These are phyloP conservation scores for Lactarius deliciosus DNA, from an alignment of 768 basidiomycete species.

Conservation along the genomic window DNA sequence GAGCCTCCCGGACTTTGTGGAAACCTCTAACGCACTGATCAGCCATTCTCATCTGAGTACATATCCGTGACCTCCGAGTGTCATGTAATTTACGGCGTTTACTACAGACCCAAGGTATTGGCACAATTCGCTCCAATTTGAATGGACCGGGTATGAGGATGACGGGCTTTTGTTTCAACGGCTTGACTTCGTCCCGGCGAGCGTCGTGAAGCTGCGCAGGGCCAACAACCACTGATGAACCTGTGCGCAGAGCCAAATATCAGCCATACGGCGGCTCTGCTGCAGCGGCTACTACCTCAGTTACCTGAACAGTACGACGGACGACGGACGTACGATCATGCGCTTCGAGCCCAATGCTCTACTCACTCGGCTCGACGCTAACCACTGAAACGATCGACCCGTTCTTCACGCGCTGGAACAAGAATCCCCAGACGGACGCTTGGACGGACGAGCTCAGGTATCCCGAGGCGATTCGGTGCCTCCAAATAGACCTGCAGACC, in stretches of 20 bases:
- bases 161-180: conserved; percentile 66
- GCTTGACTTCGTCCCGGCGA: conserved; percentile 35
- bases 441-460: conserved; percentile 47
- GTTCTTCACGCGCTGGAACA: conserved; percentile 75
- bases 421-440: conserved; percentile 57
- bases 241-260: conserved; percentile 74
- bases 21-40: too few species aligned
- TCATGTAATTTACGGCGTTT: too few species aligned
- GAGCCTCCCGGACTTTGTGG: too few species aligned
- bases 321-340: conserved; percentile 72
- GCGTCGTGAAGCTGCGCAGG: too few species aligned
- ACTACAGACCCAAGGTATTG: conserved; percentile 32
- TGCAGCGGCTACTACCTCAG: conserved; percentile 87
- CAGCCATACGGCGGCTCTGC: conserved; percentile 88
- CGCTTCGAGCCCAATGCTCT: conserved; percentile 93
- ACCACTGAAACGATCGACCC: conserved; percentile 71
- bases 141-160: conserved; percentile 59
- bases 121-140: conserved; percentile 69
- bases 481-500: conserved; percentile 81
- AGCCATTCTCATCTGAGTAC: too few species aligned
- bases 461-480: conserved; percentile 76
- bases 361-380: conserved; percentile 94
- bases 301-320: conserved; percentile 88
- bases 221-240: not conserved
- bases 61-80: conserved; percentile 10